Conservation (phyloP, 78 protist species). For the Pigoraptor vietnamica region DNA sequence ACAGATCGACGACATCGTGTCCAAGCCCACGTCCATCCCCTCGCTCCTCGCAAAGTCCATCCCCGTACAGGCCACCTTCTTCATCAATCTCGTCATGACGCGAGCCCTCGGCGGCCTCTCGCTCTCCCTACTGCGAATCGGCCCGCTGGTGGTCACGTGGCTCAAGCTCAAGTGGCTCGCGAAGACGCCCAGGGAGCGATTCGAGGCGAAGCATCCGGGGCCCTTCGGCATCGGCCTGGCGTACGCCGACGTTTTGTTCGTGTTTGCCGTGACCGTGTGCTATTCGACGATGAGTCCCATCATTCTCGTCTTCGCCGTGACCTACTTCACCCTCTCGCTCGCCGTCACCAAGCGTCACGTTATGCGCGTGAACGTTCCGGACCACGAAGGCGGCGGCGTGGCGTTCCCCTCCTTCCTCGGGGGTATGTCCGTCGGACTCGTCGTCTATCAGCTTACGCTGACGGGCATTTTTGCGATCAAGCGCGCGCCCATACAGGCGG, state of each 20-base stretch:
- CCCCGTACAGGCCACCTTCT: conserved; percentile 28
- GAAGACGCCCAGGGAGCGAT: conserved; percentile 25
- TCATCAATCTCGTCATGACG: conserved; percentile 26
- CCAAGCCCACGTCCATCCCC: conserved; percentile 2
- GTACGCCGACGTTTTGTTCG: background rate
- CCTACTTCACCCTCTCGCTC: background rate
- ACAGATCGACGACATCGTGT: background rate
- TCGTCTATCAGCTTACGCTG: background rate
- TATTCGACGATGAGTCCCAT: background rate
- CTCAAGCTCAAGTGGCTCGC: conserved; percentile 17
- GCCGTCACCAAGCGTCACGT: background rate
- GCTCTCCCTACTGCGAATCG: background rate
- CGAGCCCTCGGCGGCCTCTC: background rate
- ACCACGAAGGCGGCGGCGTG: conserved; percentile 4
- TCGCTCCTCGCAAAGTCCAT: conserved; percentile 8
- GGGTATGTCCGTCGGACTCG: background rate
- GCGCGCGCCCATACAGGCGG: no score
- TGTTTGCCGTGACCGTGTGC: background rate
- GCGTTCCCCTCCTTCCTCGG: background rate
- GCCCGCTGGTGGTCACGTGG: background rate
- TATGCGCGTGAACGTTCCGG: conserved; percentile 3
- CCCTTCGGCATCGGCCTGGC: background rate
- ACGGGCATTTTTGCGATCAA: no score
- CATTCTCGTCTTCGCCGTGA: background rate
- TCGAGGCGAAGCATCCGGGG: background rate